A percentile compares a stretch with the other conserved stretches of the same genome.
Evolutionary conservation across 2,329 filamentous ascomycete genomes (phyloP).

Genomic region (Elsinoe batatas): DNA sequence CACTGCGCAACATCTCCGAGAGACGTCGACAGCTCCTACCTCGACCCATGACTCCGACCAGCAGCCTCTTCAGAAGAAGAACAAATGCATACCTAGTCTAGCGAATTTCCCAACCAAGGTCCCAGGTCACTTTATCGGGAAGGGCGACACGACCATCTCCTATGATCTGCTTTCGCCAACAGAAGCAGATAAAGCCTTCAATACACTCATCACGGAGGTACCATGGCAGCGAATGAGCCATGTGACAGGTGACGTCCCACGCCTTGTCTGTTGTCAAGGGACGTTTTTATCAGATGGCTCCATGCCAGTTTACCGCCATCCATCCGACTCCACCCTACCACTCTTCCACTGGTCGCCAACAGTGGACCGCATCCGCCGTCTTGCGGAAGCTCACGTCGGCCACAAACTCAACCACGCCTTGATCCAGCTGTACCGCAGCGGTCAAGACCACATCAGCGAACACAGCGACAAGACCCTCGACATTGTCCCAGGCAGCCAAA

Average conservation of each 20-base stretch:
- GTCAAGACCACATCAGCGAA: slow-evolving; percentile 86
- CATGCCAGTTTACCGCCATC: slow-evolving; percentile 89
- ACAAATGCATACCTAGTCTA: slow-evolving; percentile 13
- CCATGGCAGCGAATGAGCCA: slow-evolving; percentile 89
- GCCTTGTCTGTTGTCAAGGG: slow-evolving; percentile 84
- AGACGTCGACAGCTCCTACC: neutral
- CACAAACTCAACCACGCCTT: slow-evolving; percentile 84
- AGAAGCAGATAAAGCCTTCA: slow-evolving; percentile 51
- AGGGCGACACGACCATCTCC: slow-evolving; percentile 63
- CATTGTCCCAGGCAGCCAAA: slow-evolving; percentile 67
- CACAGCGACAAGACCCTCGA: slow-evolving; percentile 96
- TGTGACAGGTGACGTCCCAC: slow-evolving; percentile 80
- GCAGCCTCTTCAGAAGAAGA: slow-evolving; percentile 25
- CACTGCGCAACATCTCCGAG: neutral
- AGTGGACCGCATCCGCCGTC: slow-evolving; percentile 56
- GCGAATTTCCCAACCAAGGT: slow-evolving; percentile 25
- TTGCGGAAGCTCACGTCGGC: slow-evolving; percentile 61
- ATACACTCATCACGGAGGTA: slow-evolving; percentile 62
- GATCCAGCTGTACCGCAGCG: slow-evolving; percentile 85
- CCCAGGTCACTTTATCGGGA: slow-evolving; percentile 51
- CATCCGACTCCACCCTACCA: slow-evolving; percentile 75
- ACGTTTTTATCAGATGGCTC: slow-evolving; percentile 57
- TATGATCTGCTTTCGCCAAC: slow-evolving; percentile 54
- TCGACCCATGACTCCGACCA: slow-evolving; percentile 38
- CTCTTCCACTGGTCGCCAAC: slow-evolving; percentile 65